Evolutionary conservation across 331 rosid species (phyloP).

Genomic region (Dryas integrifolia): DNA sequence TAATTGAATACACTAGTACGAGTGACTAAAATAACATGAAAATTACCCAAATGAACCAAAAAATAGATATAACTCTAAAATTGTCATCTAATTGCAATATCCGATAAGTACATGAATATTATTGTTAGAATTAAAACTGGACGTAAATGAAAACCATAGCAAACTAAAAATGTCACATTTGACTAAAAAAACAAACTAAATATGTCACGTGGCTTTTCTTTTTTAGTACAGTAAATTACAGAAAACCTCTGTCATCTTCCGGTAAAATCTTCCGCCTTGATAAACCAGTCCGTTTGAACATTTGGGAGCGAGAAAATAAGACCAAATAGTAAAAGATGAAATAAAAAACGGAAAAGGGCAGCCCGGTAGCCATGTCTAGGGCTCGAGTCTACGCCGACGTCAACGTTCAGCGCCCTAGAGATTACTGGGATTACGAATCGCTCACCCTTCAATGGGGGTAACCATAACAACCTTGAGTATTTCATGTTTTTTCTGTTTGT

Average conservation of each 20-base stretch:
- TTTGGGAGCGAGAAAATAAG: background rate
- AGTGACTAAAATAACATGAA: no score
- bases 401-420: constrained; percentile 46
- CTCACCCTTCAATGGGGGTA: constrained; percentile 50
- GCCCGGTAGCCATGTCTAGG: constrained; percentile 31
- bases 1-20: no score
- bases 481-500: background rate
- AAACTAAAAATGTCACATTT: no score
- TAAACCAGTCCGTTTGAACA: constrained; percentile 7
- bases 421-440: constrained; percentile 55
- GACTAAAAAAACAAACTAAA: no score
- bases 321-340: background rate
- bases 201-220: background rate
- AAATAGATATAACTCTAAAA: no score
- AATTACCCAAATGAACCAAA: no score
- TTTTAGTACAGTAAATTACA: background rate
- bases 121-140: no score
- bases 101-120: no score
- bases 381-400: constrained; percentile 51
- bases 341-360: background rate
- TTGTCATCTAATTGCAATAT: no score
- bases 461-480: background rate
- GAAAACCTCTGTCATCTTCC: background rate
- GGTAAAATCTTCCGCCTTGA: background rate
- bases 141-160: no score